Conservation (phyloP, 2,329 filamentous ascomycete genomes). For the Parastagonospora nodorum region DNA sequence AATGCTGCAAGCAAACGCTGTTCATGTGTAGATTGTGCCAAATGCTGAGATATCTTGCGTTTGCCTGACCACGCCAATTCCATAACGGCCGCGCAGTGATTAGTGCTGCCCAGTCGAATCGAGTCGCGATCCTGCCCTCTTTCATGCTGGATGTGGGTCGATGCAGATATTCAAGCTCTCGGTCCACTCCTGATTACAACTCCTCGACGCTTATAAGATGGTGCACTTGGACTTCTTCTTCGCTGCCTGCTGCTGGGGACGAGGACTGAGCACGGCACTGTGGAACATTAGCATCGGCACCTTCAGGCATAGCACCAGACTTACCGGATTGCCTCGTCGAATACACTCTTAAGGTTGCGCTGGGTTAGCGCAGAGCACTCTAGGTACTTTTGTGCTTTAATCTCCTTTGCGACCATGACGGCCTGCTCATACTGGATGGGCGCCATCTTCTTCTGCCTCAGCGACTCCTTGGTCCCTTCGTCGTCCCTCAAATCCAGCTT, state of each 20-base stretch:
- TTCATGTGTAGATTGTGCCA: constrained; percentile 16
- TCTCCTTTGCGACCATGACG: constrained; percentile 86
- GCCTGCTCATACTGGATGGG: constrained; percentile 96
- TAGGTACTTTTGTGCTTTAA: constrained; percentile 94
- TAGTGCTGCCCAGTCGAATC: constrained; percentile 7
- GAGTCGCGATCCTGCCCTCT: constrained; percentile 9
- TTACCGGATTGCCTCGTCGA: constrained; percentile 97
- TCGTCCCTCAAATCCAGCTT: constrained; percentile 97
- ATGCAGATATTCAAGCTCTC: constrained; percentile 30
- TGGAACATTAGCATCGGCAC: constrained; percentile 19
- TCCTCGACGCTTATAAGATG: constrained; percentile 28
- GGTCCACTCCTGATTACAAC: constrained; percentile 26
- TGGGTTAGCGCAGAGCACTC: constrained; percentile 98
- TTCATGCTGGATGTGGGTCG: constrained; percentile 8
- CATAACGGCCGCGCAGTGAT: neutral
- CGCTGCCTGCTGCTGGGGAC: constrained; percentile 33
- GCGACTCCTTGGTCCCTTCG: constrained; percentile 75
- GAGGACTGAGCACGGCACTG: constrained; percentile 50
- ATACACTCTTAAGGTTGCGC: constrained; percentile 96
- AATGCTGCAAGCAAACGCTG: constrained; percentile 27
- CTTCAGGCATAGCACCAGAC: constrained; percentile 37
- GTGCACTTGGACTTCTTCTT: constrained; percentile 37
- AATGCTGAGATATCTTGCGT: constrained; percentile 16
- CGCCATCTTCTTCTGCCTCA: constrained; percentile 92
- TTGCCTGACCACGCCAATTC: constrained; percentile 2